A percentile compares a stretch with the other conserved stretches of the same genome.
Evolutionary conservation across 257 asterid species (phyloP).

Genomic region (Nicotiana knightiana): DNA sequence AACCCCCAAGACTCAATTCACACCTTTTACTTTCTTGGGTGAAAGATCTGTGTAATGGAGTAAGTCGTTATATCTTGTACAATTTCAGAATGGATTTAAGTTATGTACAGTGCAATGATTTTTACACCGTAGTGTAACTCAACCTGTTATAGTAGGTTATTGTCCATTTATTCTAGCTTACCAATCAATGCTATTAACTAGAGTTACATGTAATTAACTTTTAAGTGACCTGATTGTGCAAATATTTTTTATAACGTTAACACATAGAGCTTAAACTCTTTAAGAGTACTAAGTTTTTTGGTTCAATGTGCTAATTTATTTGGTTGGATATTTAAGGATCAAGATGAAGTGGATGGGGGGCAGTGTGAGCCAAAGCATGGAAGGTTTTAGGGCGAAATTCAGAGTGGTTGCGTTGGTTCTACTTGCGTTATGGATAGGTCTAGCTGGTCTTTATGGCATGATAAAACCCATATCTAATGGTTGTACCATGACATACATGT

Average conservation of each 20-base stretch:
- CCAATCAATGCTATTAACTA: too few relatives aligned
- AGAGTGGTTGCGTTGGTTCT: conserved; percentile 44
- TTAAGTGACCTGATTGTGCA: too few relatives aligned
- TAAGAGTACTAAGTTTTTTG: background rate
- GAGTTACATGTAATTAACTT: too few relatives aligned
- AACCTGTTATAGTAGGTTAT: too few relatives aligned
- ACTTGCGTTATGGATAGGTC: conserved; percentile 45
- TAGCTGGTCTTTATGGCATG: conserved; percentile 53
- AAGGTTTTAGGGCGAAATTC: conserved; percentile 33
- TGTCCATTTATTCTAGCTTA: too few relatives aligned
- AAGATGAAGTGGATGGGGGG: conserved; percentile 1
- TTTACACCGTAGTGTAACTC: too few relatives aligned
- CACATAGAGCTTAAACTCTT: too few relatives aligned
- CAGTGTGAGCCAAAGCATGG: conserved; percentile 16
- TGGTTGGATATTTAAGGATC: background rate
- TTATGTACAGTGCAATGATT: too few relatives aligned
- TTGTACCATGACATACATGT: conserved; percentile 98
- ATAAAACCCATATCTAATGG: conserved; percentile 73
- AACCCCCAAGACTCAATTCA: background rate
- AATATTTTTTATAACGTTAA: too few relatives aligned
- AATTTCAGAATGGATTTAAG: background rate
- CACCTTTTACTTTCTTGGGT: background rate
- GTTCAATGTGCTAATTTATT: background rate
- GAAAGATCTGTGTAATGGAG: background rate
- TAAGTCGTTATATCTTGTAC: background rate